These are phyloP conservation scores for Sclerotinia sclerotiorum DNA, from an alignment of 2,329 filamentous ascomycete genomes.

Conservation along the genomic window DNA sequence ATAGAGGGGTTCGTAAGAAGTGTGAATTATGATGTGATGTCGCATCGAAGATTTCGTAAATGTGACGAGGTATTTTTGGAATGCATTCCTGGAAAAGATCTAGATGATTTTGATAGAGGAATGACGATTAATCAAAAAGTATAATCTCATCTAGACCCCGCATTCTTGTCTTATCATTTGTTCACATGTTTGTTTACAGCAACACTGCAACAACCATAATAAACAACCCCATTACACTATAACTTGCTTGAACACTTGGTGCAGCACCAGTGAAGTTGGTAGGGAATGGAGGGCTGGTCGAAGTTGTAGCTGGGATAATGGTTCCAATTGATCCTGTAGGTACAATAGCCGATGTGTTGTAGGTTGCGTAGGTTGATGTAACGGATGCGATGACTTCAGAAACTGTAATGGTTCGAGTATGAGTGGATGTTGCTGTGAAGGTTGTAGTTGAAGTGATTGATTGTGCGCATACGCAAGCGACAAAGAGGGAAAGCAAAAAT, in stretches of 20 bases:
- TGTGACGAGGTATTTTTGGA: background rate
- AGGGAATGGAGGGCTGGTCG: background rate
- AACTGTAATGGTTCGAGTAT: conserved; percentile 18
- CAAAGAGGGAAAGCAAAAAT: conserved; percentile 19
- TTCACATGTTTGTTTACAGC: conserved; percentile 13
- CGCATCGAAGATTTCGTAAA: conserved; percentile 18
- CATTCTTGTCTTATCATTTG: conserved; percentile 18
- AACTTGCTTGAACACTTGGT: conserved; percentile 10
- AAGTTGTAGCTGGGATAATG: background rate
- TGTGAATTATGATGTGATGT: conserved; percentile 11
- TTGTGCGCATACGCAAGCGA: conserved; percentile 20
- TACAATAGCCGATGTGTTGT: conserved; percentile 8
- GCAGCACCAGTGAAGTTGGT: background rate
- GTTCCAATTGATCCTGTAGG: conserved; percentile 12
- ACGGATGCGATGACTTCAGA: conserved; percentile 16
- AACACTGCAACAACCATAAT: conserved; percentile 11
- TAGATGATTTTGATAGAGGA: background rate
- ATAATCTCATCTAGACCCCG: background rate
- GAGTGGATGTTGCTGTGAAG: conserved; percentile 8
- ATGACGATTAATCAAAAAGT: conserved; percentile 1
- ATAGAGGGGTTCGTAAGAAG: conserved; percentile 5
- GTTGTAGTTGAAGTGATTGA: conserved; percentile 2
- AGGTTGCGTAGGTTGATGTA: conserved; percentile 12
- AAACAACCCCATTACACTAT: conserved; percentile 17
- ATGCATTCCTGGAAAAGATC: conserved; percentile 15